phyloP scores from a whole-genome alignment of 495 filamentous ascomycete genomes.

The Penicillium ucsense region DNA sequence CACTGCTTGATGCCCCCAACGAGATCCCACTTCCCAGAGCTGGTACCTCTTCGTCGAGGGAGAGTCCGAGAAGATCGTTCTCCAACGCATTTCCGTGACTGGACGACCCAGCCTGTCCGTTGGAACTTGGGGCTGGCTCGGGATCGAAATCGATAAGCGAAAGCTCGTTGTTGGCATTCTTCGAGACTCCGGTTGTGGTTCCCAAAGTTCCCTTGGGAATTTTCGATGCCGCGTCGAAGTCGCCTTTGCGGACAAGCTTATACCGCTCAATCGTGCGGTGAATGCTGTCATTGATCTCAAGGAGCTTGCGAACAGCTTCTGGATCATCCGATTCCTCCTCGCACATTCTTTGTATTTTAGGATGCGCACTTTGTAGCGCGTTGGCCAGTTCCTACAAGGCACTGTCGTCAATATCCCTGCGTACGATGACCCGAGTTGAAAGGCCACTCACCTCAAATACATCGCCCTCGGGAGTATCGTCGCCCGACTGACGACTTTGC shows the following conservation, averaged over 20 bases:
- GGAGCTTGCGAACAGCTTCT: constrained; percentile 87
- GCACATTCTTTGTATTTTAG: constrained; percentile 98
- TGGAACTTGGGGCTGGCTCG: constrained; percentile 48
- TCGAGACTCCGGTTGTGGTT: constrained; percentile 58
- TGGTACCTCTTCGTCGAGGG: constrained; percentile 51
- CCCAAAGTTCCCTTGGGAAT: constrained; percentile 78
- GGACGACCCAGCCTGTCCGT: constrained; percentile 34
- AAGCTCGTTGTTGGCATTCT: constrained; percentile 72
- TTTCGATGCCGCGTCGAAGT: constrained; percentile 75
- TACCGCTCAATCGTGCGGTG: constrained; percentile 93
- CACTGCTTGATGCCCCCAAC: constrained; percentile 59
- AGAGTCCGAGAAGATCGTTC: constrained; percentile 62
- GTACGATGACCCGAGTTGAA: background rate
- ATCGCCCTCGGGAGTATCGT: constrained; percentile 78
- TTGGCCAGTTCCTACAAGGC: constrained; percentile 67
- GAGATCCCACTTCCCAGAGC: constrained; percentile 76
- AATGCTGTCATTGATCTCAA: constrained; percentile 98
- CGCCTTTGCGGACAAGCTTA: constrained; percentile 86
- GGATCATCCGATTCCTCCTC: constrained; percentile 96
- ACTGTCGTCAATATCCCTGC: background rate
- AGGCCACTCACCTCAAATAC: constrained; percentile 63
- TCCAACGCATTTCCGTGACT: constrained; percentile 38
- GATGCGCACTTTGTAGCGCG: constrained; percentile 85
- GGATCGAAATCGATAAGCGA: constrained; percentile 86
- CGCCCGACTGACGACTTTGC: constrained; percentile 71